Base-by-base conservation (phyloP, 2,329 filamentous ascomycete genomes). In the Sclerotinia sclerotiorum region DNA sequence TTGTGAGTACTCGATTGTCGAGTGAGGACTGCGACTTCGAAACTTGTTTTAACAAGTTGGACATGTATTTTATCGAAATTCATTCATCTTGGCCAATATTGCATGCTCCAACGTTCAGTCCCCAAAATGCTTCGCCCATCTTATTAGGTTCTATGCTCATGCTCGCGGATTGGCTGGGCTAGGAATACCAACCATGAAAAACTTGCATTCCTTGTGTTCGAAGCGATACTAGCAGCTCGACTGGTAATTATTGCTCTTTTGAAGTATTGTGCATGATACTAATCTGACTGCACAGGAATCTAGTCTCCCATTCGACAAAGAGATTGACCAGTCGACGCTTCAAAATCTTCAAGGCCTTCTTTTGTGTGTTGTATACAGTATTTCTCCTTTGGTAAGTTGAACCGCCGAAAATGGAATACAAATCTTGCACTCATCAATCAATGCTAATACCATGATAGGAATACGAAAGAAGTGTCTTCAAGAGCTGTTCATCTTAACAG, bases 21-120 rank as follows among this genome's bases (percentile, higher is more conserved):
- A 21, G 75, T 76, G 29, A 79, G 73, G 35, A 78, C 78, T 39
- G 82, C 82, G 64, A 73, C 88, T 70, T 72, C 60, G 54, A 69
- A 74, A n/a, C 70, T 65, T 29, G 73, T 69, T 62, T 69, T 67
- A 3, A 72, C 3, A 29, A 76, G 67, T n/a, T 65, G 8, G 24
- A 54, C 24, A 5, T 57, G 2, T 65, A 57, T 56, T 65, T 65
- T 5, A 21, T 24, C 13, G 29, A 57, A 56, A 32, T 65, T 2
- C 63, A 65, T 48, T 52, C 63, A 42, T 65, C 13, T 32, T 65
- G 63, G 63, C 51, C 63, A 19, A 24, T 65, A 17, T 48, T 65
- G 27, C 63, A 65, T 19, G 63, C 63, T 44, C 39, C 63, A 21
- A 65, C 63, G 5, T 65, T 65, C 15, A 17, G 35, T 27, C 4